These are phyloP conservation scores for Fagopyrum homotropicum DNA, from an alignment of 148 eudicot species.

Conservation along the genomic window DNA sequence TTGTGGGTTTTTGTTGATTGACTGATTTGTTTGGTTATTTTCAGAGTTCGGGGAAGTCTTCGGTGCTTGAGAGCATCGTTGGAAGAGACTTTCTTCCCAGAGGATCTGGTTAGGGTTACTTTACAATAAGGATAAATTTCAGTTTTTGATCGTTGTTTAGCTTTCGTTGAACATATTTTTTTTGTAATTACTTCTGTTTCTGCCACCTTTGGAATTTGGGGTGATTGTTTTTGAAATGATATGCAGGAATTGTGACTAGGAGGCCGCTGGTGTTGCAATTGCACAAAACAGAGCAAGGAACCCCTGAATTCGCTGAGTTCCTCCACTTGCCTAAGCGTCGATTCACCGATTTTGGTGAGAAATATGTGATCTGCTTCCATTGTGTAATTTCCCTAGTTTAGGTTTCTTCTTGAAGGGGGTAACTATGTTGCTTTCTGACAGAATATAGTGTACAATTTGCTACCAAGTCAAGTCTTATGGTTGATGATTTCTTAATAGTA, in stretches of 20 bases:
- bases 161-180: not conserved
- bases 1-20: not conserved
- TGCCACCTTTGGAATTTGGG: not conserved
- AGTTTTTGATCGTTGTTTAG: not conserved
- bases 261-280: constrained; percentile 88
- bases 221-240: not conserved
- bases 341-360: constrained; percentile 74
- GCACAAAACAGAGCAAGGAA: constrained; percentile 69
- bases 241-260: constrained; percentile 88
- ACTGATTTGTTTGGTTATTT: not conserved
- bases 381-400: not conserved
- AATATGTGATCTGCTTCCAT: not conserved
- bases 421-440: not conserved
- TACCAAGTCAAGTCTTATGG: constrained; percentile 1
- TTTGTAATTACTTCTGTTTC: not conserved
- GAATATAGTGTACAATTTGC: not conserved
- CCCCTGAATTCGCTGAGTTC: constrained; percentile 84
- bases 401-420: not conserved
- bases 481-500: not conserved
- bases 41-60: constrained; percentile 96
- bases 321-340: constrained; percentile 66
- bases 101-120: constrained; percentile 68
- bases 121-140: not conserved
- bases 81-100: constrained; percentile 95
- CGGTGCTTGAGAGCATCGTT: constrained; percentile 90